These are phyloP conservation scores for Aspergillus sergii DNA, from an alignment of 2,329 filamentous ascomycete genomes.

Conservation along the genomic window DNA sequence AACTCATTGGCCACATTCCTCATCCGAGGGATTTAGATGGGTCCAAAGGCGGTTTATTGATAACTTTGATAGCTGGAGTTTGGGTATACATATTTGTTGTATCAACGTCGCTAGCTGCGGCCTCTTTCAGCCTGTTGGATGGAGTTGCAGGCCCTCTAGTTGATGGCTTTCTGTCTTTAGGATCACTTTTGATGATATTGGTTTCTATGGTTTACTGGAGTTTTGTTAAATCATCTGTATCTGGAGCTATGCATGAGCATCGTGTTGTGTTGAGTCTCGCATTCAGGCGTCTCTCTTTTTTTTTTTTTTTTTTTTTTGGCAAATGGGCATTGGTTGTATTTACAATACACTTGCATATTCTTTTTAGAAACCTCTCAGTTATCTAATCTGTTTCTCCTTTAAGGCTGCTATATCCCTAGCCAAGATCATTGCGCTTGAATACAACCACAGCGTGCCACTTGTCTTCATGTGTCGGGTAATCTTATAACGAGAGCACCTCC, in stretches of 20 bases:
- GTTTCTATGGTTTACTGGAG: not conserved
- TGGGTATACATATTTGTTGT: not conserved
- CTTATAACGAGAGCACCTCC: not conserved
- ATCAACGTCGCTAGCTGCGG: conserved; percentile 1
- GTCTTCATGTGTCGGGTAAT: not conserved
- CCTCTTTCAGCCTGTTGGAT: conserved; percentile 1
- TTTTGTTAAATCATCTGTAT: not conserved
- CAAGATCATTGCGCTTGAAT: not conserved
- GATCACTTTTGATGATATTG: not conserved
- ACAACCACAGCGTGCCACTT: not conserved
- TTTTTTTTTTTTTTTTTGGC: not conserved
- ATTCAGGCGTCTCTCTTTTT: not conserved
- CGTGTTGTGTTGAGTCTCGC: not conserved
- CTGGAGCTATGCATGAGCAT: not conserved
- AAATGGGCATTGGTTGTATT: not conserved
- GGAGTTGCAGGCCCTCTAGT: conserved; percentile 4
- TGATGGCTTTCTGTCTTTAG: not conserved
- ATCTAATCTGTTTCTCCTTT: not conserved
- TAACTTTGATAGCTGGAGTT: not conserved
- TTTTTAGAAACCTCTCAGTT: not conserved
- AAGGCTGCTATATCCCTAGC: not conserved
- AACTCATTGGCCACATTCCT: conserved; percentile 2
- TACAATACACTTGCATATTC: not conserved
- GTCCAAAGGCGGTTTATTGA: not conserved
- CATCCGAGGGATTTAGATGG: not conserved